Conservation (phyloP, 768 basidiomycete species). For the Tylopilus intermedius region DNA sequence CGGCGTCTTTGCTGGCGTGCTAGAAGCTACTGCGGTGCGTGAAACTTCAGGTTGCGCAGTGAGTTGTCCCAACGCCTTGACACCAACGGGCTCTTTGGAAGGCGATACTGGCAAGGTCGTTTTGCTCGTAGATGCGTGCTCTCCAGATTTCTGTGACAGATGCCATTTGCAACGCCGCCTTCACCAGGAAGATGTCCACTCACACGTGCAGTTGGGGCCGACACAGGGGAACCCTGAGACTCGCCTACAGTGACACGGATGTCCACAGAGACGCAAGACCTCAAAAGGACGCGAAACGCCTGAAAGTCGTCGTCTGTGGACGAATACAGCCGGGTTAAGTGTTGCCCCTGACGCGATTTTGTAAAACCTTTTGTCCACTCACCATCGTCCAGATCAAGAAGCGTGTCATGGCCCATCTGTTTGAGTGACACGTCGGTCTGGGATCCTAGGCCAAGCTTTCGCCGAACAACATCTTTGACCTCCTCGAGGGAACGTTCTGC, state of each 20-base stretch:
- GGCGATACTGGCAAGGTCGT: neutral
- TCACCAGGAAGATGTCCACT: neutral
- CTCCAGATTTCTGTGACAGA: neutral
- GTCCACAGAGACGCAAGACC: slow-evolving; percentile 33
- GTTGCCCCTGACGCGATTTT: neutral
- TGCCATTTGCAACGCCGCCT: neutral
- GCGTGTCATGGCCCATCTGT: slow-evolving; percentile 50
- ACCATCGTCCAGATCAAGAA: slow-evolving; percentile 78
- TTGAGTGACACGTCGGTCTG: slow-evolving; percentile 35
- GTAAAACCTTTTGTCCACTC: neutral
- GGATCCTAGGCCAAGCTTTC: slow-evolving; percentile 51
- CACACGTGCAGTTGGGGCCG: slow-evolving; percentile 6
- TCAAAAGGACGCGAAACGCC: slow-evolving; percentile 53
- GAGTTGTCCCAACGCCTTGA: neutral
- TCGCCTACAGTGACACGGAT: slow-evolving; percentile 31
- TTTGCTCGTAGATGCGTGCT: neutral
- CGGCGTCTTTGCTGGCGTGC: neutral
- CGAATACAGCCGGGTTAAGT: neutral
- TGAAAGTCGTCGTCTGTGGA: slow-evolving; percentile 72
- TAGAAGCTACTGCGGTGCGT: neutral
- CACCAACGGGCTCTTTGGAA: neutral
- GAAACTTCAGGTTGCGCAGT: neutral
- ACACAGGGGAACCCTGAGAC: neutral
- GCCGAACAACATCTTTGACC: slow-evolving; percentile 52
- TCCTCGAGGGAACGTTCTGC: slow-evolving; percentile 60